These are phyloP conservation scores for Cladosporium austrohemisphaericum DNA, from an alignment of 2,329 filamentous ascomycete species.

Conservation along the genomic window DNA sequence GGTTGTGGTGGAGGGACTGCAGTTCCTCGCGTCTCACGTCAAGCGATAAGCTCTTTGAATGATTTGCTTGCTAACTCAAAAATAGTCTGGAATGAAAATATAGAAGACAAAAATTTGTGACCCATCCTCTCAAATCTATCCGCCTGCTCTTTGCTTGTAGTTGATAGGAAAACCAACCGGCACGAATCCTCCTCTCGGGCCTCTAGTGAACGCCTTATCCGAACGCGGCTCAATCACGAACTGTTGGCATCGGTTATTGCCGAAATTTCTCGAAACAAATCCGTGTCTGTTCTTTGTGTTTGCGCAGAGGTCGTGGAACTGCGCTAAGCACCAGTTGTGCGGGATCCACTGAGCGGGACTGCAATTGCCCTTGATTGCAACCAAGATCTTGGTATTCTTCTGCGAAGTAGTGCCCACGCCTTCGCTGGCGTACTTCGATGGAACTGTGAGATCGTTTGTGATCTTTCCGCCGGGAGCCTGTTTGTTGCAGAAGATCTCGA, in stretches of 20 bases:
- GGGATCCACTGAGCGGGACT: conserved; percentile 23
- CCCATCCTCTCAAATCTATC: too few species aligned
- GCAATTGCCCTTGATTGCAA: conserved; percentile 20
- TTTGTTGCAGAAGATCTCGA: conserved; percentile 23
- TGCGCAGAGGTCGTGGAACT: conserved; percentile 26
- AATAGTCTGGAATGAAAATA: not conserved
- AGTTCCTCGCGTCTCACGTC: conserved; percentile 18
- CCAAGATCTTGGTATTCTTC: conserved; percentile 6
- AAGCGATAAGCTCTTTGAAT: not conserved
- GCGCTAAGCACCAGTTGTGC: conserved; percentile 21
- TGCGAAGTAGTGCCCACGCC: conserved; percentile 18
- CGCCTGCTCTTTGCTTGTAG: too few species aligned
- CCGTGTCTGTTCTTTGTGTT: conserved; percentile 2
- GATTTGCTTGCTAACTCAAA: not conserved
- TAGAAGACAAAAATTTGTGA: too few species aligned
- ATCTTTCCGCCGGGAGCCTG: not conserved
- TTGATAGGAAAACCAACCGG: too few species aligned
- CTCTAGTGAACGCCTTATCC: too few species aligned
- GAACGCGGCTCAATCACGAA: conserved; percentile 8
- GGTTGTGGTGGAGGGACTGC: conserved; percentile 17
- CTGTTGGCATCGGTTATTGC: conserved; percentile 5
- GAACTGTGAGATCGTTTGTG: conserved; percentile 21
- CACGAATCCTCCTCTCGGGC: too few species aligned
- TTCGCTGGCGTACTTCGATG: conserved; percentile 14
- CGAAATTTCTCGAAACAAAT: not conserved